Percentiles rank a stretch among this genome's conserved stretches.
Evolutionary conservation across 345 rosid species (phyloP).

Genomic region (Hibiscus trionum): DNA sequence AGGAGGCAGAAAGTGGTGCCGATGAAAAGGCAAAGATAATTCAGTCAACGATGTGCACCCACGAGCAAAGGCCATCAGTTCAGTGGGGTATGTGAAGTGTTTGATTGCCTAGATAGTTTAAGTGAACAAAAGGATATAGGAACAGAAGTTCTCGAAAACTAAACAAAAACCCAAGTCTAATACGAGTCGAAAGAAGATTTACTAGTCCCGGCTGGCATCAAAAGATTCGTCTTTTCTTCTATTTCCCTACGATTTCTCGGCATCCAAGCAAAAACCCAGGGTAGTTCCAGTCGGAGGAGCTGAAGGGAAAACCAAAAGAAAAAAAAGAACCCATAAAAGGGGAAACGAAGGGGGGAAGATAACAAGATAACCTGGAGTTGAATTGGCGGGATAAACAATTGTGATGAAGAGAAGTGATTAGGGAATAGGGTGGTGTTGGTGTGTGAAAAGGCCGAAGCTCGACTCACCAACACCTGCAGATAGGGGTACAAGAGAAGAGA

Average conservation of each 20-base stretch:
- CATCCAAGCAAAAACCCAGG: slow-evolving; percentile 11
- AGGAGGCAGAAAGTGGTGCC: slow-evolving; percentile 15
- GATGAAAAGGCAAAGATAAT: slow-evolving; percentile 20
- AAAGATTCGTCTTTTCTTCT: background rate
- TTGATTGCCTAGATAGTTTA: background rate
- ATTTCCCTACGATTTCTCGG: slow-evolving; percentile 3
- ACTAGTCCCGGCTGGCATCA: background rate
- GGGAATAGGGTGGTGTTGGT: slow-evolving; percentile 1
- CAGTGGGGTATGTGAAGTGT: background rate
- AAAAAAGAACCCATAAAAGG: slow-evolving; percentile 3
- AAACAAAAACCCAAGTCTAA: slow-evolving; percentile 4
- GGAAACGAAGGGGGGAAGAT: background rate
- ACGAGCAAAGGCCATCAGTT: slow-evolving; percentile 38
- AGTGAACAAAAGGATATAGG: background rate
- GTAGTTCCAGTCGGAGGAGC: background rate
- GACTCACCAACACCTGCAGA: background rate
- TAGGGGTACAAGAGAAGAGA: background rate
- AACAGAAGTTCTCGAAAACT: background rate
- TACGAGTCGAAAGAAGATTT: background rate
- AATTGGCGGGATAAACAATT: too few relatives aligned
- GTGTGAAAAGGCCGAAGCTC: background rate
- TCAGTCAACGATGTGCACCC: slow-evolving; percentile 34
- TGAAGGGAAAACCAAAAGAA: background rate
- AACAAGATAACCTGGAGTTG: background rate
- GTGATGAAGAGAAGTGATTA: background rate